These are phyloP conservation scores for Artemisia annua DNA, from an alignment of 129 eudicot species.

Conservation along the genomic window DNA sequence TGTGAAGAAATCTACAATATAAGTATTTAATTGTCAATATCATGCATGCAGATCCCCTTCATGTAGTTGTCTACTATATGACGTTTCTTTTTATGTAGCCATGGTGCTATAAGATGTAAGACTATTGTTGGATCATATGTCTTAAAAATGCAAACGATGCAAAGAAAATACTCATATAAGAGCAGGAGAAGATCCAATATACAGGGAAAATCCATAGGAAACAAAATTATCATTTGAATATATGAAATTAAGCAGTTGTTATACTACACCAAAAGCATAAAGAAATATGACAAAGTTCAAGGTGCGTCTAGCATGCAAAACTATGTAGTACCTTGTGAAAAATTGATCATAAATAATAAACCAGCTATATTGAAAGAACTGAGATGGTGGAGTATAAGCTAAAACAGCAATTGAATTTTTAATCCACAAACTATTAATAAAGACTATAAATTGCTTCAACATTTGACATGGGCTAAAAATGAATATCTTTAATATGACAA, in stretches of 20 bases:
- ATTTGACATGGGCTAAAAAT: not conserved
- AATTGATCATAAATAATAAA: not conserved
- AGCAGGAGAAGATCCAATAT: not conserved
- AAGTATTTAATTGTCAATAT: too few relatives aligned
- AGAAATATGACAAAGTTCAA: not conserved
- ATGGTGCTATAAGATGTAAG: not conserved
- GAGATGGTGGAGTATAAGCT: constrained; percentile 7
- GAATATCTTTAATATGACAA: not conserved
- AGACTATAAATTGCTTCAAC: not conserved
- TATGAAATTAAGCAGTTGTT: not conserved
- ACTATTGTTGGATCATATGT: not conserved
- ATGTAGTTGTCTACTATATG: too few relatives aligned
- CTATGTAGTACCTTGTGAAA: not conserved
- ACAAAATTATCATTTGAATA: not conserved
- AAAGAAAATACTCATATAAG: not conserved
- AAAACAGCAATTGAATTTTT: not conserved
- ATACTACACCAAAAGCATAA: not conserved
- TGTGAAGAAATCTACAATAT: not conserved
- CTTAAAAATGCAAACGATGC: not conserved
- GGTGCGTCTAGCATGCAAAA: constrained; percentile 7
- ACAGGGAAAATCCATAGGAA: not conserved
- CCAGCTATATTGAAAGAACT: not conserved
- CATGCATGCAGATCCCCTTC: too few relatives aligned
- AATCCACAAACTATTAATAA: constrained; percentile 2
- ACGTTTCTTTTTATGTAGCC: too few relatives aligned